A percentile compares a stretch with the other conserved stretches of the same genome.
phyloP scores from a whole-genome alignment of 306 rosid genomes.

The Malus fusca region DNA sequence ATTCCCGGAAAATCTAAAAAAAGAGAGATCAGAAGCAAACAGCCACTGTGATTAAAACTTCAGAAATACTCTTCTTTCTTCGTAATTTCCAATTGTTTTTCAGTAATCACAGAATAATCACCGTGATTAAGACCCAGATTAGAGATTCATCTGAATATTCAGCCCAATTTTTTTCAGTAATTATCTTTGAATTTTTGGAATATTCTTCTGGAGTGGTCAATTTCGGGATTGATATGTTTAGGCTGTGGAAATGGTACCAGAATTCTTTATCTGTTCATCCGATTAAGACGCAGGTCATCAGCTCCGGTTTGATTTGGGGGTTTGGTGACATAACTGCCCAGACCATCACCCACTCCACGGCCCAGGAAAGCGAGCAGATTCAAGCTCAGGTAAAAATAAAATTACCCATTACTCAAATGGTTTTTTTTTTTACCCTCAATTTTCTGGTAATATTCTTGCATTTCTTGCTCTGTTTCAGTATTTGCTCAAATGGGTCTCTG shows the following conservation, averaged over 20 bases:
- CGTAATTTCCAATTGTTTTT: not conserved
- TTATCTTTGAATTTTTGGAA: not conserved
- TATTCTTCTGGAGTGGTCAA: not conserved
- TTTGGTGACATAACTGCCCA: slow-evolving; percentile 73
- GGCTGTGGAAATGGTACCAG: slow-evolving; percentile 76
- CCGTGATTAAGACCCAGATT: not conserved
- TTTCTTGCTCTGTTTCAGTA: not conserved
- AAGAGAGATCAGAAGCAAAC: not conserved
- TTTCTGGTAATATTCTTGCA: not conserved
- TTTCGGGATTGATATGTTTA: slow-evolving; percentile 23
- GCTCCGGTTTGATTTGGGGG: slow-evolving; percentile 70
- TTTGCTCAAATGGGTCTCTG: not conserved
- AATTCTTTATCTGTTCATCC: slow-evolving; percentile 56
- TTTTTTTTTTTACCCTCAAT: not conserved
- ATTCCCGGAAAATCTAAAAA: not conserved
- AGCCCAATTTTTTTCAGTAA: not conserved
- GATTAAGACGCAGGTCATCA: slow-evolving; percentile 65
- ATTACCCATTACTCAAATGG: not conserved
- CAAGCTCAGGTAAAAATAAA: slow-evolving; percentile 29
- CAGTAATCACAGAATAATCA: not conserved
- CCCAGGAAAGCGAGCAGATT: slow-evolving; percentile 14
- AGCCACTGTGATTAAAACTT: not conserved
- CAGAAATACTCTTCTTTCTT: not conserved
- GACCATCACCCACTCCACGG: slow-evolving; percentile 51
- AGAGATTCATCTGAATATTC: not conserved